A percentile compares a stretch with the other conserved stretches of the same genome.
Conservation (phyloP, 805 yeast genomes). For the Candida insectorum region DNA sequence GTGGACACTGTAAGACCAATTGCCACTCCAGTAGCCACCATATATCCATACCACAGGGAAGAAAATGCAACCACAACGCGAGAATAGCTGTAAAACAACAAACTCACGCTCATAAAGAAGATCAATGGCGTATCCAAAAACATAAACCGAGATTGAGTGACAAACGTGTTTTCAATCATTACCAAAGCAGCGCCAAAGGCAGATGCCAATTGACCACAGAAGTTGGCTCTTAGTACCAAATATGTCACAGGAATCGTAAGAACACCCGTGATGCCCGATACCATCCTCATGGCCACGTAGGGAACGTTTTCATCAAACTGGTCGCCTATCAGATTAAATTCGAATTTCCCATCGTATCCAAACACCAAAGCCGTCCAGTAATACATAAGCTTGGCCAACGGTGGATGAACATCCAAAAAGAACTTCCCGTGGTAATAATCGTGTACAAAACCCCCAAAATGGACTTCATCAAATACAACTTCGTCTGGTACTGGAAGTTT, state of each 20-base stretch:
- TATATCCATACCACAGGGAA: conserved; percentile 49
- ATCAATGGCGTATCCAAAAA: conserved; percentile 43
- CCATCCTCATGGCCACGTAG: conserved; percentile 52
- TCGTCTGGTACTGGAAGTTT: conserved; percentile 31
- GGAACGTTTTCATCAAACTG: conserved; percentile 31
- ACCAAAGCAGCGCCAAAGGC: conserved; percentile 50
- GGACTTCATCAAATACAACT: conserved; percentile 50
- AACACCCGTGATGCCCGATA: conserved; percentile 56
- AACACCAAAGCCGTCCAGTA: conserved; percentile 49
- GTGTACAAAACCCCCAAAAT: conserved; percentile 36
- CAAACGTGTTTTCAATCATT: conserved; percentile 60
- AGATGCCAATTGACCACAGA: conserved; percentile 51
- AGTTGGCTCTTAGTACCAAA: conserved; percentile 52
- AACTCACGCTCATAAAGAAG: conserved; percentile 44
- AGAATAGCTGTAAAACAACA: conserved; percentile 50
- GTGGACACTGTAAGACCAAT: conserved; percentile 58
- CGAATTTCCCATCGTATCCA: conserved; percentile 48
- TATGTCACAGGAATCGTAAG: conserved; percentile 50
- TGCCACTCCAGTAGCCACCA: conserved; percentile 47
- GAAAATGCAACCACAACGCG: conserved; percentile 45
- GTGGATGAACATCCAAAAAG: conserved; percentile 73
- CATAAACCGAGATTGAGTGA: conserved; percentile 55
- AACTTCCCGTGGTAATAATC: conserved; percentile 55
- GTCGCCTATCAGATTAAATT: conserved; percentile 43
- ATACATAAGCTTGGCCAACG: conserved; percentile 59